These are phyloP conservation scores for Aleurites moluccanus DNA, from an alignment of 441 rosid species.

Conservation along the genomic window DNA sequence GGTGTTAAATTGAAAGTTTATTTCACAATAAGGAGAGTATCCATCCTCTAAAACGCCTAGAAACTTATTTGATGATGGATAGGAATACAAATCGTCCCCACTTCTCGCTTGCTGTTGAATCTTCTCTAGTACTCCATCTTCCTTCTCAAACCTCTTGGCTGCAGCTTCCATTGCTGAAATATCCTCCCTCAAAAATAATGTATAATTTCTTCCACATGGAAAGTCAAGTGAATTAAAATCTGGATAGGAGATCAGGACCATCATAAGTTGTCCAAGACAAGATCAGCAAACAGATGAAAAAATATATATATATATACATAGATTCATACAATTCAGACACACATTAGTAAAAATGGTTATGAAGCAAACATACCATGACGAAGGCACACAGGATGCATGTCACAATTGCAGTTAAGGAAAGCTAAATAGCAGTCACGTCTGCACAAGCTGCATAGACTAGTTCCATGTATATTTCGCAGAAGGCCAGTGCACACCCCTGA, in stretches of 20 bases:
- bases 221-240: slow-evolving; percentile 59
- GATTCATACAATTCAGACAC: not conserved
- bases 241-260: slow-evolving; percentile 33
- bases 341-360: slow-evolving; percentile 7
- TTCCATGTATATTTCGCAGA: slow-evolving; percentile 51
- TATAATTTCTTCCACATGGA: slow-evolving; percentile 63
- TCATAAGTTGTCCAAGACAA: slow-evolving; percentile 1
- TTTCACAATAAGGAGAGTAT: slow-evolving; percentile 70
- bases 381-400: slow-evolving; percentile 75
- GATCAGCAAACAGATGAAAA: slow-evolving; percentile 14
- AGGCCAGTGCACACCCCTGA: slow-evolving; percentile 59
- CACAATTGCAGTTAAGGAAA: slow-evolving; percentile 75
- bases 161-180: slow-evolving; percentile 76
- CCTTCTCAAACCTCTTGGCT: slow-evolving; percentile 79
- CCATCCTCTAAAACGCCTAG: slow-evolving; percentile 43
- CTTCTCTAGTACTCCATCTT: slow-evolving; percentile 44
- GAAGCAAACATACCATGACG: slow-evolving; percentile 70
- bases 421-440: slow-evolving; percentile 94
- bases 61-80: slow-evolving; percentile 44
- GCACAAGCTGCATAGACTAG: slow-evolving; percentile 83
- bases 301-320: not conserved
- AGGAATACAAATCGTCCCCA: slow-evolving; percentile 54
- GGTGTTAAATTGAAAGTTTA: slow-evolving; percentile 40
- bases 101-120: slow-evolving; percentile 35
- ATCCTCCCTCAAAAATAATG: slow-evolving; percentile 77